A percentile compares a stretch with the other conserved stretches of the same genome.
These are phyloP conservation scores for Aspergillus arachidicola DNA, from an alignment of 2,329 filamentous ascomycete species.

Conservation along the genomic window DNA sequence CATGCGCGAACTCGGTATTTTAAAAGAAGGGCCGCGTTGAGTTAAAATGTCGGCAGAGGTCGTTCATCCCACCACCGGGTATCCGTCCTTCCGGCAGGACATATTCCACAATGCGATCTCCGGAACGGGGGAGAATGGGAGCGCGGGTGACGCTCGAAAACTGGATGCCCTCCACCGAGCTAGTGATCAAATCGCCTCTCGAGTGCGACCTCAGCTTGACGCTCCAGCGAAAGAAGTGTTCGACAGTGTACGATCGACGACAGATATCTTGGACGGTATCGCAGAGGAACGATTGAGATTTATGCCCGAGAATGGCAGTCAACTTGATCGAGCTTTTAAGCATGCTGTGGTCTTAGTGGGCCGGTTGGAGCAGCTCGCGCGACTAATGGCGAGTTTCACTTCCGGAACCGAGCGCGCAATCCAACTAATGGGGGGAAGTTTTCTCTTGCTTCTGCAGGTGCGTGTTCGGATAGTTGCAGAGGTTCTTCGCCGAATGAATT, in stretches of 20 bases:
- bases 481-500: not conserved
- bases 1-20: not conserved
- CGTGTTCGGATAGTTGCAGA: not conserved
- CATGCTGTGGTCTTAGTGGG: not conserved
- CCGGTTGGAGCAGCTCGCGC: slow-evolving; percentile 1
- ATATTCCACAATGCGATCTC: not conserved
- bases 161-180: not conserved
- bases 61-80: not conserved
- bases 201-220: not conserved
- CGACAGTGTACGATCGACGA: not conserved
- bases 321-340: slow-evolving; percentile 5
- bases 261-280: slow-evolving; percentile 1
- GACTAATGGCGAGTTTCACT: not conserved
- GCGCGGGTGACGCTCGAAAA: not conserved
- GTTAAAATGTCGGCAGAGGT: not conserved
- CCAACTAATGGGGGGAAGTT: not conserved
- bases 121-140: not conserved
- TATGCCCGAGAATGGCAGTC: slow-evolving; percentile 7
- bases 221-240: slow-evolving; percentile 35
- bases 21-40: not conserved
- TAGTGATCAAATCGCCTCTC: slow-evolving; percentile 33
- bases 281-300: slow-evolving; percentile 2
- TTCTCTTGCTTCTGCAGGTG: slow-evolving; percentile 5
- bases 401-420: not conserved
- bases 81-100: slow-evolving; percentile 2